These are phyloP conservation scores for Ceratobasidium sp. DNA, from an alignment of 1,284 basidiomycete genomes.

Conservation along the genomic window DNA sequence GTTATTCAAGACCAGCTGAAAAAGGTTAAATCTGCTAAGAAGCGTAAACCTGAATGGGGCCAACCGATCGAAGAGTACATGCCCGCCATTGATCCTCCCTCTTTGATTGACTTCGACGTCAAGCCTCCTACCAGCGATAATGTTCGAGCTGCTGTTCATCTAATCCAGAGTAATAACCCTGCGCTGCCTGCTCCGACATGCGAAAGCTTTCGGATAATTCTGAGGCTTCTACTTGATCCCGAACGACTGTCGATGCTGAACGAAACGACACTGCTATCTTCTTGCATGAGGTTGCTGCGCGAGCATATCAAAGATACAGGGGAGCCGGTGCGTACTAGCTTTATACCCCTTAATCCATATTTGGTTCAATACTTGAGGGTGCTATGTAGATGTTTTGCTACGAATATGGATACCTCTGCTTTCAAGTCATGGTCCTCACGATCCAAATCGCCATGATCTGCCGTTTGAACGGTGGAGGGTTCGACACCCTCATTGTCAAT, in stretches of 20 bases:
- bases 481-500: background rate
- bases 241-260: background rate
- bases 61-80: background rate
- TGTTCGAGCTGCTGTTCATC: background rate
- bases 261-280: constrained; percentile 3
- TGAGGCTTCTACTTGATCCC: constrained; percentile 7
- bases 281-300: background rate
- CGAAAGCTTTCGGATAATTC: background rate
- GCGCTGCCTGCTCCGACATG: background rate
- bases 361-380: background rate
- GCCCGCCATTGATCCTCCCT: background rate
- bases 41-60: constrained; percentile 19
- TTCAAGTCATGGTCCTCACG: background rate
- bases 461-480: background rate
- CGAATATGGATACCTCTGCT: constrained; percentile 4
- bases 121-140: background rate
- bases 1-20: background rate
- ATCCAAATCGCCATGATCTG: background rate
- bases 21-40: background rate
- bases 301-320: constrained; percentile 7
- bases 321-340: background rate
- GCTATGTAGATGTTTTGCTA: background rate
- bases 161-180: background rate
- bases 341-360: background rate
- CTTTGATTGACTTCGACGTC: background rate